Base-by-base conservation (phyloP, 257 asterid genomes). In the Nicotiana tabacum region DNA sequence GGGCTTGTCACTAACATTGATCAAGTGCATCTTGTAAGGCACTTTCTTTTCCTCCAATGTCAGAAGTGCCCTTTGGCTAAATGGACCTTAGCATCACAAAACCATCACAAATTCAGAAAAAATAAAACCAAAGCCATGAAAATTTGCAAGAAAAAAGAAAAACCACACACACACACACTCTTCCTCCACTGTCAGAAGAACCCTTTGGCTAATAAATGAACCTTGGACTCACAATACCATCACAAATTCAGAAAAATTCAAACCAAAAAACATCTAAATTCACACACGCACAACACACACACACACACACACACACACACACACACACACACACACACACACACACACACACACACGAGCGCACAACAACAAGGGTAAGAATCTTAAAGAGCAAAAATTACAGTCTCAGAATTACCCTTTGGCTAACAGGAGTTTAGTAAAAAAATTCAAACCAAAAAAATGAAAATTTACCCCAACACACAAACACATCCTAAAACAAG, bases 31-130 rank as follows among this genome's bases (percentile, higher is more conserved):
- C 93, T 88, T 90, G 87, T 91, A 91, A 18, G 93, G 87, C 53
- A 91, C 86, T 48, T 92, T 88, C 91, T 94, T 94, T 83, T 87
- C 95, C 85, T 94, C 92, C 91, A 94, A 82, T 39, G 97, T 93
- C 84, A 93, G 27, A 37, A 82, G 67, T 39, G 89, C 94, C 92
- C 98, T 92, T 15, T 92, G 98, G 86, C 90, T 78, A 84, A 94
- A 93, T 13, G 97, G 97, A 82, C 98, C 98, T 93, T 29, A 32
- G 7, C 46, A 48, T 58, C 18, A 51, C 29, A 51, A 61, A 84
- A 81, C 15, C 64, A 66, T 81, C 2, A 29, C 29, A 66, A 5
- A 10, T 18, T 18, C 32, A 66, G 67, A 81, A 46, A 87, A 80
- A 15, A 29, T 5, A 18, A 55, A 39, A 60, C 76, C 9, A 60